phyloP scores from a whole-genome alignment of 257 asterid species.

The Marsdenia floribunda region DNA sequence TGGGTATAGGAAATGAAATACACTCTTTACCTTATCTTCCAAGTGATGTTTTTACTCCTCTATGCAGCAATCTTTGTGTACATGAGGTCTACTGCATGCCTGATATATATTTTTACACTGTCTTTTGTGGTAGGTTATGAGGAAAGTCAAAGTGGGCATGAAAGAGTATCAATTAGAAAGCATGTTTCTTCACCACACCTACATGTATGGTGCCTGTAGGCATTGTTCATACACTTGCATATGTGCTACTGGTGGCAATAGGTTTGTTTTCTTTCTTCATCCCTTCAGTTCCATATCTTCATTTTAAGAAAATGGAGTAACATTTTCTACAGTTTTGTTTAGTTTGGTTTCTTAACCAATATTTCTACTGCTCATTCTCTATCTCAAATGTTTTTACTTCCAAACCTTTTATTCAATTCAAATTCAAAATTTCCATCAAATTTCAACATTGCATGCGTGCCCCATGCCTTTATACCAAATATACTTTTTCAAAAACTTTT shows the following conservation, averaged over 20 bases:
- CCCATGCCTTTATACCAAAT: too few relatives aligned
- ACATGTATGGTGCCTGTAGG: slow-evolving; percentile 97
- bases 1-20: not conserved
- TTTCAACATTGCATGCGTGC: too few relatives aligned
- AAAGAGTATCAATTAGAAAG: slow-evolving; percentile 95
- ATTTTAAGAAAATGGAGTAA: not conserved
- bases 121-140: slow-evolving; percentile 67
- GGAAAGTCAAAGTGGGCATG: slow-evolving; percentile 70
- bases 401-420: too few relatives aligned
- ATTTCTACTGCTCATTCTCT: too few relatives aligned
- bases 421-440: too few relatives aligned
- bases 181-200: slow-evolving; percentile 95
- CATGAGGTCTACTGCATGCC: not conserved
- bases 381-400: too few relatives aligned
- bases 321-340: too few relatives aligned
- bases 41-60: not conserved
- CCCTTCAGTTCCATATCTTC: not conserved
- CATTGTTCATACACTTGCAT: slow-evolving; percentile 98
- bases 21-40: not conserved
- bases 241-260: slow-evolving; percentile 89
- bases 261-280: slow-evolving; percentile 31
- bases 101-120: slow-evolving; percentile 15
- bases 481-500: too few relatives aligned
- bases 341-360: too few relatives aligned
- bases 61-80: not conserved